Evolutionary conservation across 2,329 filamentous ascomycete genomes (phyloP).

Genomic region (Coniochaeta sp.): DNA sequence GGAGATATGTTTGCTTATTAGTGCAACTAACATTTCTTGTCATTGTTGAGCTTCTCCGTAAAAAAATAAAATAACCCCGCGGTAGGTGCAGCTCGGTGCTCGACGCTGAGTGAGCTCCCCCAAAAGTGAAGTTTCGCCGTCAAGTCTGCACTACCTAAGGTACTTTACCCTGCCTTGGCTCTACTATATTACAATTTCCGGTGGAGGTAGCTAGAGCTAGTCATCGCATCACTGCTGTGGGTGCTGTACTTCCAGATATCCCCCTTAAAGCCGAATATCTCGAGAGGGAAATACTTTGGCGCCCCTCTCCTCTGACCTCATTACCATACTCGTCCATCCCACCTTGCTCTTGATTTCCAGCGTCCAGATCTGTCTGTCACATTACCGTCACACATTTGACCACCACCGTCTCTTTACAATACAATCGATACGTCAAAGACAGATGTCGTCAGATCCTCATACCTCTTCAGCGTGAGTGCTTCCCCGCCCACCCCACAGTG

Average conservation of each 20-base stretch:
- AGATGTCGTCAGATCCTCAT: constrained; percentile 21
- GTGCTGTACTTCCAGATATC: background rate
- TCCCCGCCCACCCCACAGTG: constrained; percentile 9
- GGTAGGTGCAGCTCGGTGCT: background rate
- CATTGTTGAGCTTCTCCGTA: background rate
- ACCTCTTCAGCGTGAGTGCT: constrained; percentile 20
- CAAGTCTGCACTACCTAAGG: background rate
- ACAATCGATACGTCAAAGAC: constrained; percentile 6
- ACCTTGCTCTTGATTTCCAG: background rate
- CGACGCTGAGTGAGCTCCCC: constrained; percentile 1
- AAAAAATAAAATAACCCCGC: background rate
- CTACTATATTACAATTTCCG: background rate
- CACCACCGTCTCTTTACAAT: background rate
- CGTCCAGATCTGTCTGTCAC: background rate
- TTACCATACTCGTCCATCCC: background rate
- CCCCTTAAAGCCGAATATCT: background rate
- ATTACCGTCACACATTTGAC: background rate
- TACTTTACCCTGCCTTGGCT: background rate
- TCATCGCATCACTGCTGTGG: background rate
- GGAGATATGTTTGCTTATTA: background rate
- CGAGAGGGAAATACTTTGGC: background rate
- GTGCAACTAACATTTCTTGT: background rate
- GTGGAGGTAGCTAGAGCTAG: background rate
- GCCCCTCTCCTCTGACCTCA: constrained; percentile 2
- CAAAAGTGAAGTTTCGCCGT: background rate